Evolutionary conservation across 805 yeast species (phyloP).

Genomic region (Candida hispaniensis): DNA sequence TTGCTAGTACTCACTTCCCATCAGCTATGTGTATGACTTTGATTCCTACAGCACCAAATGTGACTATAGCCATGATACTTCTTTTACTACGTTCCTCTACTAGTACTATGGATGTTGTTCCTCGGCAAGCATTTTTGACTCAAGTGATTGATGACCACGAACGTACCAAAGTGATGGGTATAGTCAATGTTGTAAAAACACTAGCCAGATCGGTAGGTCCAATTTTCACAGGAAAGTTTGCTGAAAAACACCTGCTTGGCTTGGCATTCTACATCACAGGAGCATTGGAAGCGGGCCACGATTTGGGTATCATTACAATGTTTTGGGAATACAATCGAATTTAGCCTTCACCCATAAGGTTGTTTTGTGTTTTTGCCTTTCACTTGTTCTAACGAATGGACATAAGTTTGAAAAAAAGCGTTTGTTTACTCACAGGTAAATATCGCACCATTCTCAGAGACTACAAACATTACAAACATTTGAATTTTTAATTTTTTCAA

Average conservation of each 20-base stretch:
- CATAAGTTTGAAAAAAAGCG: too few species aligned
- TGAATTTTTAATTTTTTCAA: too few species aligned
- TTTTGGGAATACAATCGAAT: constrained; percentile 14
- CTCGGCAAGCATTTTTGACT: constrained; percentile 71
- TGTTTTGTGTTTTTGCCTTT: too few species aligned
- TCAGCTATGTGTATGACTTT: constrained; percentile 53
- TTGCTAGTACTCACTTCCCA: constrained; percentile 64
- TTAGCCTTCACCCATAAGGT: too few species aligned
- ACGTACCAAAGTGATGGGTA: constrained; percentile 68
- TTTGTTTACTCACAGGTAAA: too few species aligned
- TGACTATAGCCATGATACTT: constrained; percentile 39
- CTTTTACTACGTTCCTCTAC: constrained; percentile 50
- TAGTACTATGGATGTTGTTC: constrained; percentile 83
- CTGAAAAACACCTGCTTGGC: constrained; percentile 32
- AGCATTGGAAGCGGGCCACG: constrained; percentile 26
- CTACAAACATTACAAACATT: too few species aligned
- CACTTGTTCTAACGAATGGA: too few species aligned
- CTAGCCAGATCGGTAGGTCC: constrained; percentile 80
- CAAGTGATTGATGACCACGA: constrained; percentile 53
- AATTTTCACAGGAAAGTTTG: constrained; percentile 62
- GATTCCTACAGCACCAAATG: constrained; percentile 38
- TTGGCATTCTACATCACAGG: constrained; percentile 30
- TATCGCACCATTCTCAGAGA: too few species aligned
- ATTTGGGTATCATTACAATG: constrained; percentile 18
- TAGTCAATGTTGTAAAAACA: constrained; percentile 79